A percentile compares a stretch with the other conserved stretches of the same genome.
These are phyloP conservation scores for Nyssa sinensis DNA, from an alignment of 148 eudicot species.

Conservation along the genomic window DNA sequence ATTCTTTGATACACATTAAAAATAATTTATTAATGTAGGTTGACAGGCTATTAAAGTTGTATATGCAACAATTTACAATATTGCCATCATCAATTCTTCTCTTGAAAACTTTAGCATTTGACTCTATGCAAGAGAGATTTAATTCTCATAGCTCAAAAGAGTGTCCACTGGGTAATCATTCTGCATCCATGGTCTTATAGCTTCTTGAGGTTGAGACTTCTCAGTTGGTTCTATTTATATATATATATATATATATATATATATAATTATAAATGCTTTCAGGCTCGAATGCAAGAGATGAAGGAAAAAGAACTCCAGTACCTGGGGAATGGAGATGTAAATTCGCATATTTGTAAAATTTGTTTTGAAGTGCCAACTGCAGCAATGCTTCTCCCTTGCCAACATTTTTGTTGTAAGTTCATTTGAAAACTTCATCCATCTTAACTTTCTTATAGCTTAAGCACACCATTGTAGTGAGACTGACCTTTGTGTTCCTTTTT, in stretches of 20 bases:
- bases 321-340: slow-evolving; percentile 58
- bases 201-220: not conserved
- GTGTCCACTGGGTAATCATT: too few relatives aligned
- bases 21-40: not conserved
- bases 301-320: slow-evolving; percentile 82
- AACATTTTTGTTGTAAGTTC: slow-evolving; percentile 81
- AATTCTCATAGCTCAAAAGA: too few relatives aligned
- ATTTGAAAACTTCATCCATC: not conserved
- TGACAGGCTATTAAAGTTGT: not conserved
- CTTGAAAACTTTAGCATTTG: slow-evolving; percentile 1
- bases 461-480: not conserved
- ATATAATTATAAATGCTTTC: slow-evolving; percentile 15
- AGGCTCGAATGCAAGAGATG: slow-evolving; percentile 99
- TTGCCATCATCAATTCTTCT: not conserved
- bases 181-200: too few relatives aligned
- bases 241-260: too few relatives aligned
- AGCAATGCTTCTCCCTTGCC: slow-evolving; percentile 91
- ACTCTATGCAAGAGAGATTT: not conserved
- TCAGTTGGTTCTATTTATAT: not conserved
- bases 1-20: too few relatives aligned
- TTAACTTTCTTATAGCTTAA: not conserved
- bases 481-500: not conserved
- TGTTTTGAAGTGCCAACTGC: slow-evolving; percentile 84
- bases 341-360: slow-evolving; percentile 93
- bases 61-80: not conserved